phyloP scores from a whole-genome alignment of 2,329 filamentous ascomycete genomes.

The Achaetomium macrosporum region DNA sequence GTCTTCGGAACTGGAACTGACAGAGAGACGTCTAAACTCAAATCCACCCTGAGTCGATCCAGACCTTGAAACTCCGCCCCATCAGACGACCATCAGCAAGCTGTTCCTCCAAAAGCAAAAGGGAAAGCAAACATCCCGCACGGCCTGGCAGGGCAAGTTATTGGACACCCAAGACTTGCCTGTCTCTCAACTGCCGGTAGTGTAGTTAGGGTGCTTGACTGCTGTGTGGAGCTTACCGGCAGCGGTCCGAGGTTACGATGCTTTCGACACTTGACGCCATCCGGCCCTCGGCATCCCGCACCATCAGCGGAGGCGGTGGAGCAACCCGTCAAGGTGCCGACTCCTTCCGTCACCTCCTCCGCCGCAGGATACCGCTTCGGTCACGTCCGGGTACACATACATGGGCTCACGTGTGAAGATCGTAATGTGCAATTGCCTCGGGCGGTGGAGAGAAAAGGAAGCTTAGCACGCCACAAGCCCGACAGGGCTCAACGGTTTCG shows the following conservation, averaged over 20 bases:
- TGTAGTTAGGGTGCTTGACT: no score
- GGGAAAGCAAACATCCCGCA: neutral
- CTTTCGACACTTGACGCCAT: neutral
- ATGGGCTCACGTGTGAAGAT: conserved; percentile 2
- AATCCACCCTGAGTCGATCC: no score
- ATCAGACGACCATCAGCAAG: conserved; percentile 3
- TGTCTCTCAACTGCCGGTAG: neutral
- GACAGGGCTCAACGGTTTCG: conserved; percentile 1
- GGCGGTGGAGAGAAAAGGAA: neutral
- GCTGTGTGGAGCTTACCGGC: neutral
- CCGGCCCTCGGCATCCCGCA: neutral
- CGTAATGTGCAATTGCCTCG: neutral
- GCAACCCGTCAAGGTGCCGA: conserved; percentile 3
- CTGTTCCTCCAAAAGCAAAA: neutral
- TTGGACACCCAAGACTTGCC: neutral
- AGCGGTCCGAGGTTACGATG: no score
- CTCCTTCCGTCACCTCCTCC: neutral
- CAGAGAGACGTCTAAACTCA: no score
- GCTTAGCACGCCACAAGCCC: neutral
- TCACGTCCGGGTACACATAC: neutral
- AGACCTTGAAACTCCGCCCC: conserved; percentile 2
- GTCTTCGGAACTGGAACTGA: neutral
- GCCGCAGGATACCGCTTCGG: neutral
- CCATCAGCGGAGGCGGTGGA: neutral
- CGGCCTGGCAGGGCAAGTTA: conserved; percentile 1